Evolutionary conservation across 495 filamentous ascomycete genomes (phyloP).

Genomic region (Talaromyces nanjingensis): DNA sequence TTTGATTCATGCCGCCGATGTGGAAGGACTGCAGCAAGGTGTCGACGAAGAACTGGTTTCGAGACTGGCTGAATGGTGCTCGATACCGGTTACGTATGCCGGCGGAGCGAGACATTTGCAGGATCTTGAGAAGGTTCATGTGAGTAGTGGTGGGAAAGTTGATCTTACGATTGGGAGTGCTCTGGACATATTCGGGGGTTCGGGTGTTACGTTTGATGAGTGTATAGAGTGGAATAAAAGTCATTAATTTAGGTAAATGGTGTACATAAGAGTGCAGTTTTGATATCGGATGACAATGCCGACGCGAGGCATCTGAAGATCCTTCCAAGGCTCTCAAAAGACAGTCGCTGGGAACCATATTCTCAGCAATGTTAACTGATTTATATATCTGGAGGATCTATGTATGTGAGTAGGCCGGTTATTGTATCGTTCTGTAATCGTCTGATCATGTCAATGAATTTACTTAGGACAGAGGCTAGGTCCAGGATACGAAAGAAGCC

Average conservation of each 20-base stretch:
- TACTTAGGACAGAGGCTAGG: background rate
- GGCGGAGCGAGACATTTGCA: slow-evolving; percentile 77
- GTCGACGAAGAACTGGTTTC: slow-evolving; percentile 81
- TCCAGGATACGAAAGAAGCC: background rate
- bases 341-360: too few relatives aligned
- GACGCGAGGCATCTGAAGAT: too few relatives aligned
- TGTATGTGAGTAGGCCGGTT: too few relatives aligned
- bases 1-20: slow-evolving; percentile 97
- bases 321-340: too few relatives aligned
- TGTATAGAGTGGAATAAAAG: slow-evolving; percentile 79
- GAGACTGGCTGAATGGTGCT: slow-evolving; percentile 74
- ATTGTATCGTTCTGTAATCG: too few relatives aligned
- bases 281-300: too few relatives aligned
- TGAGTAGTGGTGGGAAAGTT: slow-evolving; percentile 69
- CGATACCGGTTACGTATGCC: slow-evolving; percentile 90
- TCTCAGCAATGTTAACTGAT: too few relatives aligned
- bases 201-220: slow-evolving; percentile 74
- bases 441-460: too few relatives aligned
- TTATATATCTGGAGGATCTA: too few relatives aligned
- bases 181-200: slow-evolving; percentile 90
- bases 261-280: background rate
- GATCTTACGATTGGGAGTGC: slow-evolving; percentile 96
- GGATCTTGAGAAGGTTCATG: slow-evolving; percentile 74
- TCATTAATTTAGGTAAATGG: slow-evolving; percentile 1
- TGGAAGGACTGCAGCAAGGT: slow-evolving; percentile 84